Evolutionary conservation across 1,139 yeast species (phyloP).

Genomic region (Pichia sp.): DNA sequence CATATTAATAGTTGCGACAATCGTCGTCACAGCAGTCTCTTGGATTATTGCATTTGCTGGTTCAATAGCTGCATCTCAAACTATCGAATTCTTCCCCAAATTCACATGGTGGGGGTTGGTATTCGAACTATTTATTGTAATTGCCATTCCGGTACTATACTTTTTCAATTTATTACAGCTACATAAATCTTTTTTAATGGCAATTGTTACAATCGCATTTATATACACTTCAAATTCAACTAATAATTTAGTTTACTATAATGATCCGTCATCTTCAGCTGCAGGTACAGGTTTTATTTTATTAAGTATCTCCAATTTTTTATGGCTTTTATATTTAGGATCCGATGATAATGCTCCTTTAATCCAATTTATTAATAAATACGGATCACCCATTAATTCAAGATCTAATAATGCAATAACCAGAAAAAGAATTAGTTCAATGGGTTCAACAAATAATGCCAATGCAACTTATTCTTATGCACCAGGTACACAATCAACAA

Average conservation of each 20-base stretch:
- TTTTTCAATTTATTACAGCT: conserved; percentile 63
- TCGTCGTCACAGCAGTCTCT: conserved; percentile 38
- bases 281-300: conserved; percentile 91
- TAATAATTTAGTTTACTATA: conserved; percentile 67
- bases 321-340: conserved; percentile 84
- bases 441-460: conserved; percentile 2
- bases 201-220: conserved; percentile 58
- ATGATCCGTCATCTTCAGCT: conserved; percentile 64
- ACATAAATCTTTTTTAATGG: conserved; percentile 60
- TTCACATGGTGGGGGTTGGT: conserved; percentile 99
- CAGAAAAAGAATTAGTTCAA: conserved; percentile 15
- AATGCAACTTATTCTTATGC: conserved; percentile 1
- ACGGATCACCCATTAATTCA: conserved; percentile 28
- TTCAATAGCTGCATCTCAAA: conserved; percentile 51
- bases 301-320: conserved; percentile 66
- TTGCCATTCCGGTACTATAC: conserved; percentile 53
- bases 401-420: neutral
- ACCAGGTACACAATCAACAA: conserved; percentile 4
- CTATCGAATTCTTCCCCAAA: conserved; percentile 48
- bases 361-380: conserved; percentile 80
- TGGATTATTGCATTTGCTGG: conserved; percentile 91
- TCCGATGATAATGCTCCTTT: conserved; percentile 75
- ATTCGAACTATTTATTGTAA: conserved; percentile 60
- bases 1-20: conserved; percentile 9
- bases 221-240: conserved; percentile 80